phyloP scores from a whole-genome alignment of 352 stramenopile genomes.

The Achlya hypogyna region DNA sequence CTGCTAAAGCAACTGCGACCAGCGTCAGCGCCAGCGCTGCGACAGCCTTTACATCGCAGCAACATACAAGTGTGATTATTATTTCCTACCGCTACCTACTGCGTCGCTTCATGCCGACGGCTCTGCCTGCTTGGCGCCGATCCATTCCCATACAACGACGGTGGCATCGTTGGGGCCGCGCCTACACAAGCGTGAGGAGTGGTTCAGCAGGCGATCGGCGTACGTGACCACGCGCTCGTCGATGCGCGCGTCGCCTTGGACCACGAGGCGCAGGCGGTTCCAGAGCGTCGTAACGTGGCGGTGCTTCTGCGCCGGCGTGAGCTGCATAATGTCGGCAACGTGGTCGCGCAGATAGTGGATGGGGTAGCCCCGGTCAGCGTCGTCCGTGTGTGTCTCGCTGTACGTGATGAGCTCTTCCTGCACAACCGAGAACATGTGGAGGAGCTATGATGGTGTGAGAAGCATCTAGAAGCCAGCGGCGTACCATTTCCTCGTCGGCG shows the following conservation, averaged over 20 bases:
- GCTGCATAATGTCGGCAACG: slow-evolving; percentile 8
- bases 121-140: neutral
- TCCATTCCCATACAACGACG: neutral
- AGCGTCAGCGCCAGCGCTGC: neutral
- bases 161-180: neutral
- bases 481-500: slow-evolving; percentile 4
- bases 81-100: neutral
- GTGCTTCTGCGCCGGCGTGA: neutral
- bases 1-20: neutral
- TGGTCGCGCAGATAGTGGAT: slow-evolving; percentile 4
- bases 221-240: neutral
- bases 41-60: neutral
- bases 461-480: too few species aligned
- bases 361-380: slow-evolving; percentile 1
- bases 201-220: neutral
- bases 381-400: neutral
- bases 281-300: slow-evolving; percentile 5
- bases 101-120: neutral
- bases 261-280: neutral
- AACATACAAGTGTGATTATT: neutral
- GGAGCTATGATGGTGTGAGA: too few species aligned
- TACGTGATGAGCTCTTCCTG: slow-evolving; percentile 16
- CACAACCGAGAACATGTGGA: slow-evolving; percentile 4
- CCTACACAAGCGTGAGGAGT: neutral
- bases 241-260: neutral